Evolutionary conservation across 768 basidiomycete genomes (phyloP).

Genomic region (Trametopsis cervina): DNA sequence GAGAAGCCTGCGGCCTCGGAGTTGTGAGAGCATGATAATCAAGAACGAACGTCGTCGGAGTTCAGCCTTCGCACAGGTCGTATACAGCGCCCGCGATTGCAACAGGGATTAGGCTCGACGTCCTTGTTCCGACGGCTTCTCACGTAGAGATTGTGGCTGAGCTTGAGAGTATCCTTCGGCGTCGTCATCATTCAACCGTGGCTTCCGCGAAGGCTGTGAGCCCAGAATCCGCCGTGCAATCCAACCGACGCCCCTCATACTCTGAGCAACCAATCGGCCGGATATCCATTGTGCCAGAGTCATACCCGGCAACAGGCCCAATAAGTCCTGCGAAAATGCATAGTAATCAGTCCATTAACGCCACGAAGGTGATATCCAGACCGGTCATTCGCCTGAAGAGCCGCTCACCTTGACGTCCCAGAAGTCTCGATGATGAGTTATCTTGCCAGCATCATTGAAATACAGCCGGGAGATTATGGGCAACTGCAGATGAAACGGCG

Average conservation of each 20-base stretch:
- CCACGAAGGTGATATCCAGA: neutral
- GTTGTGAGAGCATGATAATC: too few relatives aligned
- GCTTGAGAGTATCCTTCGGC: neutral
- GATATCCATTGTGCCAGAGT: slow-evolving; percentile 63
- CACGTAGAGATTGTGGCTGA: neutral
- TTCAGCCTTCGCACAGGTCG: too few relatives aligned
- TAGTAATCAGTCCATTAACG: neutral
- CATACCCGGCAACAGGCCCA: slow-evolving; percentile 66
- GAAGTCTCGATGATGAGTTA: slow-evolving; percentile 73
- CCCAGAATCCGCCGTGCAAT: slow-evolving; percentile 12
- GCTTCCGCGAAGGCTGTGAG: too few relatives aligned
- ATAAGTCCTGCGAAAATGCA: slow-evolving; percentile 38
- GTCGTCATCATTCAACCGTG: too few relatives aligned
- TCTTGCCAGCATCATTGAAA: slow-evolving; percentile 78
- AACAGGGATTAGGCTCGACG: too few relatives aligned
- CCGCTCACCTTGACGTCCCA: slow-evolving; percentile 57
- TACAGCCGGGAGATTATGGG: slow-evolving; percentile 65
- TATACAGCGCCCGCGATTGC: too few relatives aligned
- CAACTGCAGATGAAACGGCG: slow-evolving; percentile 68
- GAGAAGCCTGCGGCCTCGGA: too few relatives aligned
- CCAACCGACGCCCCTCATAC: slow-evolving; percentile 30
- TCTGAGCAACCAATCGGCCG: slow-evolving; percentile 52
- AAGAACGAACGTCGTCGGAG: too few relatives aligned
- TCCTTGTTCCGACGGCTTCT: too few relatives aligned
- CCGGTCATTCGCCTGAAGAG: neutral